Percentiles rank a stretch among this genome's conserved stretches.
Evolutionary conservation across 495 filamentous ascomycete species (phyloP).

Genomic region (Hypoxylon fuscum): DNA sequence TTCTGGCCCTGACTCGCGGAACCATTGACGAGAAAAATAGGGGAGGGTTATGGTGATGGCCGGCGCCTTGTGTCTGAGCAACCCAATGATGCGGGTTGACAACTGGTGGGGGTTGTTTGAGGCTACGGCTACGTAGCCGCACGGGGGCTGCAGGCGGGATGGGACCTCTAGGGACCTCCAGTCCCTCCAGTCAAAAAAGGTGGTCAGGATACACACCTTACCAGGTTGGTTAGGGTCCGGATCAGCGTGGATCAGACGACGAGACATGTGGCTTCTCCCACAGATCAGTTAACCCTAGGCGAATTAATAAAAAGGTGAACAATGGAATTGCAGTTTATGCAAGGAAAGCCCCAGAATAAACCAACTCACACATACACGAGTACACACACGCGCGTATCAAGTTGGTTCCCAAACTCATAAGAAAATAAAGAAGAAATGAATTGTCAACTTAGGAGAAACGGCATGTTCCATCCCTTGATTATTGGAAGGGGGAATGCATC

Average conservation of each 20-base stretch:
- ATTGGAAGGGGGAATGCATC: not conserved
- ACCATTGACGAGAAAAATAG: slow-evolving; percentile 14
- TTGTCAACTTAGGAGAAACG: no score
- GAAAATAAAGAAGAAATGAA: slow-evolving; percentile 12
- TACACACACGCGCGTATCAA: no score
- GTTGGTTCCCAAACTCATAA: slow-evolving; percentile 2
- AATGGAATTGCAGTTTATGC: no score
- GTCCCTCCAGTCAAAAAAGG: no score
- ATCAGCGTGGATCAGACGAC: slow-evolving; percentile 33
- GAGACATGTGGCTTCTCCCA: slow-evolving; percentile 24
- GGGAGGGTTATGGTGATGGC: slow-evolving; percentile 23
- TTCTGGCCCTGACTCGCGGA: slow-evolving; percentile 18
- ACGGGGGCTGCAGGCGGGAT: slow-evolving; percentile 26
- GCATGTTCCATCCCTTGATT: not conserved
- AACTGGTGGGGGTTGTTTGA: slow-evolving; percentile 39
- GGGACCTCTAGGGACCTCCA: slow-evolving; percentile 8
- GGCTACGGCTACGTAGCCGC: slow-evolving; percentile 29
- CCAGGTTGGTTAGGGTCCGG: slow-evolving; percentile 14
- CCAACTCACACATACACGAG: no score
- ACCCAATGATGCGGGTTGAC: slow-evolving; percentile 26
- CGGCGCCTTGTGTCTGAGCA: slow-evolving; percentile 32
- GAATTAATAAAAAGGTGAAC: no score
- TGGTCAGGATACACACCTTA: not conserved
- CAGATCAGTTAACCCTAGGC: slow-evolving; percentile 17
- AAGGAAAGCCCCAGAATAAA: no score